Base-by-base conservation (phyloP, 768 basidiomycete genomes). In the Boletus bicolor region DNA sequence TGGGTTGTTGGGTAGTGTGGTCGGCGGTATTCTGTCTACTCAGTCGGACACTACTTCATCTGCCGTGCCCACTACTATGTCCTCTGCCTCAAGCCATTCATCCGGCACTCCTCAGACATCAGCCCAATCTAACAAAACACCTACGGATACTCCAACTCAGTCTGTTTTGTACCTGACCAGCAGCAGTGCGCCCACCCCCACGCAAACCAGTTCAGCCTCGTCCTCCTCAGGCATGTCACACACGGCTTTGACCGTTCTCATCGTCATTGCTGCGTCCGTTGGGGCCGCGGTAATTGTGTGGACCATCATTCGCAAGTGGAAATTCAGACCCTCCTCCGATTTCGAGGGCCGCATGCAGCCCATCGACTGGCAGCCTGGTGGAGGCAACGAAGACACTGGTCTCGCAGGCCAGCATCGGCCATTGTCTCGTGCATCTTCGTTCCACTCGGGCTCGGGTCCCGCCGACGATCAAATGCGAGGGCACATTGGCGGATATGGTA, bases 291-390 rank as follows among this genome's bases (percentile, higher is more conserved):
- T 81, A 54, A 83, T 93, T 62, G 77, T 87, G 59, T 95, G 92
- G 92, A 94, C 91, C 46, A 74, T 92, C 66, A 89, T 93, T 78
- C 87, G 92, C 76, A 93, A 93, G 72, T 93, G 90, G 88, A 92
- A 93, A 75, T 85, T 93, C 66, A 84, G 82, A 51, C 83, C 87
- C 54, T 93, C 91, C 32, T 79, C 82, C 66, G 80, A 82, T 63
- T 93, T 93, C 68, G 88, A 91, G 64, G 83, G 85, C 58, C 89
- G 91, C 61, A 82, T 95, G 76, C 83, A 88, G 56, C 91, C 93
- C 57, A 91, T 93, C 67, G 85, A 92, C 75, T 93, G 89, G 90
- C 83, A 88, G 66, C 89, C 89, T n/a, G 76, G 71, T 46, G 75
- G 72, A 32, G 73, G 67, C 51, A 74, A 74, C 4, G 79, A 79